Conservation (phyloP, 129 eudicot species). For the Flaveria ramosissima region DNA sequence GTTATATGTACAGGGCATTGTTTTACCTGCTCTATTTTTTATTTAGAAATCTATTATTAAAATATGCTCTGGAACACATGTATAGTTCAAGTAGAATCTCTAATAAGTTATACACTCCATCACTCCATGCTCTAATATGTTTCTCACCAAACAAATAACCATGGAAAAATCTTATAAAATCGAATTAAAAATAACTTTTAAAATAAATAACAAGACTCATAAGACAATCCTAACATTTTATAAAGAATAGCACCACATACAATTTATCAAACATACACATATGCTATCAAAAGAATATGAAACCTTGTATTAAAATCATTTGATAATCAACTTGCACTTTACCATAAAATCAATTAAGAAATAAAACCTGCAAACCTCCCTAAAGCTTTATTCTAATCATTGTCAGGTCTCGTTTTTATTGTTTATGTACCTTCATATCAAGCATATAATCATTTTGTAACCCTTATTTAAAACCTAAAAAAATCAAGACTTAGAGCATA, state of each 20-base stretch:
- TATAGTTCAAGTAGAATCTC: constrained; percentile 62
- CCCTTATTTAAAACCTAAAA: too few species aligned
- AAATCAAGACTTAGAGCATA: too few species aligned
- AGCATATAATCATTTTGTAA: too few species aligned
- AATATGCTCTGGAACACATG: not conserved
- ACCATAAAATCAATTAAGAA: too few species aligned
- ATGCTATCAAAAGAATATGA: too few species aligned
- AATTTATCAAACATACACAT: too few species aligned
- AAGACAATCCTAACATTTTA: constrained; percentile 89
- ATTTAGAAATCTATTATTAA: constrained; percentile 46
- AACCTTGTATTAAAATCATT: too few species aligned
- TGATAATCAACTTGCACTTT: too few species aligned
- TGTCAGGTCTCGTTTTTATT: too few species aligned
- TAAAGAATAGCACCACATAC: constrained; percentile 61
- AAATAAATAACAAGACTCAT: constrained; percentile 15
- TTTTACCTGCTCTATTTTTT: constrained; percentile 89
- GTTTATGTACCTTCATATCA: too few species aligned
- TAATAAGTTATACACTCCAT: constrained; percentile 58
- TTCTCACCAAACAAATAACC: constrained; percentile 14
- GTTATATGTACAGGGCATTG: not conserved
- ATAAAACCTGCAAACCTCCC: too few species aligned
- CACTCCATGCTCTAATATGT: constrained; percentile 80
- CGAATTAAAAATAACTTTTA: not conserved
- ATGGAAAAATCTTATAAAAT: not conserved
- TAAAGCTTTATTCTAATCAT: too few species aligned